These are phyloP conservation scores for Volvox carteri DNA, from an alignment of 163 green algal genomes.

Conservation along the genomic window DNA sequence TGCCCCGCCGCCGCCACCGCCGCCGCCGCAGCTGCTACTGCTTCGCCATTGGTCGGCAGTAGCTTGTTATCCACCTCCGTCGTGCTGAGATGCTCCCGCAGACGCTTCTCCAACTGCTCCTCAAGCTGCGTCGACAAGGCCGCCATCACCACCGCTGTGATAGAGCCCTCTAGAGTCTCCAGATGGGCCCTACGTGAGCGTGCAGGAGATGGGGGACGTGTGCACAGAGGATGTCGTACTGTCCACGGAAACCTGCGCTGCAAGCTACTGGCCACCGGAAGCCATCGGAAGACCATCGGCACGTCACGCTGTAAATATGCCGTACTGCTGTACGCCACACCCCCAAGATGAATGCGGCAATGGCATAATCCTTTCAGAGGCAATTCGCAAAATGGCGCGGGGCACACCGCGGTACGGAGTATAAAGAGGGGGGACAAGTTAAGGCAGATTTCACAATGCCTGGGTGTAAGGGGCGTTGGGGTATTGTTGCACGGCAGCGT, in stretches of 20 bases:
- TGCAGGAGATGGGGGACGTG: too few species aligned
- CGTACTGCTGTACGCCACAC: too few species aligned
- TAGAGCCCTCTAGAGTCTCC: neutral
- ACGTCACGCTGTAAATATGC: too few species aligned
- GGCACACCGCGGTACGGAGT: neutral
- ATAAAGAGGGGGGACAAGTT: neutral
- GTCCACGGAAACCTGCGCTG: too few species aligned
- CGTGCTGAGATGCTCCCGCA: neutral
- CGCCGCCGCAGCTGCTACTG: too few species aligned
- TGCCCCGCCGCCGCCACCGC: too few species aligned
- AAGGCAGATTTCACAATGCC: neutral
- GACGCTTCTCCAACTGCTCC: neutral
- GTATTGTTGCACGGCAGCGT: neutral
- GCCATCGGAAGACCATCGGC: neutral
- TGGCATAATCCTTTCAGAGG: neutral
- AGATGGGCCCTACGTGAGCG: neutral
- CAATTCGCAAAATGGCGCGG: neutral
- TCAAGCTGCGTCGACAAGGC: neutral
- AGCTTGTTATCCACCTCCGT: neutral
- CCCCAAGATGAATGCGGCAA: neutral
- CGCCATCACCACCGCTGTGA: neutral
- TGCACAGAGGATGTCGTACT: too few species aligned
- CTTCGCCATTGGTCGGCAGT: neutral
- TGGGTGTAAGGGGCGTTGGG: too few species aligned
- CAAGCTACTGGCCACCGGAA: neutral